Conservation (phyloP, 768 basidiomycete genomes). For the Amanita pseudoporphyria region DNA sequence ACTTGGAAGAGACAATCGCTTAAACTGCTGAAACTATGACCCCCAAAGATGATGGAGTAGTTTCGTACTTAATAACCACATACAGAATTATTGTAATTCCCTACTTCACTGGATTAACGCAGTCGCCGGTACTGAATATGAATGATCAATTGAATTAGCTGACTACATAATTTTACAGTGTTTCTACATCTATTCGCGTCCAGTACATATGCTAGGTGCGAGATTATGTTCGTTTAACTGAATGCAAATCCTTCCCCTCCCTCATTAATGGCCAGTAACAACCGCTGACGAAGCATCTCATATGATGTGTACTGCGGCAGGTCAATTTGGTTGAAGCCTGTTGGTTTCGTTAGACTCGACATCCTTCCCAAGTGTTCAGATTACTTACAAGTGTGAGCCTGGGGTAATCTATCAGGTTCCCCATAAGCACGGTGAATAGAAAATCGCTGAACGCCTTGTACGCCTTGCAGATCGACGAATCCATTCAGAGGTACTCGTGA, state of each 20-base stretch:
- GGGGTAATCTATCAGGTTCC: conserved; percentile 73
- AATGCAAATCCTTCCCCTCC: conserved; percentile 96
- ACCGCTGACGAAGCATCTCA: conserved; percentile 88
- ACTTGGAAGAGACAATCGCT: no score
- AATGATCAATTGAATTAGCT: not conserved
- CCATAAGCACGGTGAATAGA: conserved; percentile 94
- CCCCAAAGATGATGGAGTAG: no score
- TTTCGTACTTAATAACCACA: no score
- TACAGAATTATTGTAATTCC: no score
- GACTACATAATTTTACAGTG: conserved; percentile 1
- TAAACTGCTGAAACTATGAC: no score
- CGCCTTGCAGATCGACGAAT: conserved; percentile 91
- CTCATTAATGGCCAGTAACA: conserved; percentile 90
- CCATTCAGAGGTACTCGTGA: conserved; percentile 92
- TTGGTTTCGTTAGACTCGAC: conserved; percentile 11
- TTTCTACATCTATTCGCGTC: conserved; percentile 2
- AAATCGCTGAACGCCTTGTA: conserved; percentile 90
- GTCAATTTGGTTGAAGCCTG: conserved; percentile 93
- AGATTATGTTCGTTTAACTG: conserved; percentile 31
- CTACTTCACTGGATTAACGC: no score
- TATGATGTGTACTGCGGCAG: conserved; percentile 93
- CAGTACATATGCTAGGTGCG: conserved; percentile 2
- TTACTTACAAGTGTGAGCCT: conserved; percentile 79
- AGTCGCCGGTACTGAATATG: no score
- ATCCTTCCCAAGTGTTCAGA: not conserved